phyloP scores from a whole-genome alignment of 805 yeast genomes.

The Ogataea thermomethanolica region DNA sequence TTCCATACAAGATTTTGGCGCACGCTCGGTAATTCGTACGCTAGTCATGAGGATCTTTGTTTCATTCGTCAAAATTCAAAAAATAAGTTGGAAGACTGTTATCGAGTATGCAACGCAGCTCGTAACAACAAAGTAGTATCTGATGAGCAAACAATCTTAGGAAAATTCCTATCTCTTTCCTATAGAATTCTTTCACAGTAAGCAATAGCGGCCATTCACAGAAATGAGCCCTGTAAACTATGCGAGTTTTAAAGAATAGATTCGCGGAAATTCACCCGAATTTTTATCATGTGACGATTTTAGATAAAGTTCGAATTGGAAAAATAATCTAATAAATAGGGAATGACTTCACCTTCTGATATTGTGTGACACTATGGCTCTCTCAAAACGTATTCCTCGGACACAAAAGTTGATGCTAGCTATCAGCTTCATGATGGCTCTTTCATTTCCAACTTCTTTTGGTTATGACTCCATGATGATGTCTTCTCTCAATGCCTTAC shows the following conservation, averaged over 20 bases:
- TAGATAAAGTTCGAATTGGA: too few relatives aligned
- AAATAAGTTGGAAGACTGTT: too few relatives aligned
- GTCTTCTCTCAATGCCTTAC: slow-evolving; percentile 16
- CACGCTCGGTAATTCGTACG: slow-evolving; percentile 6
- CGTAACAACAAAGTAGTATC: too few relatives aligned
- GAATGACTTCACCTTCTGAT: neutral
- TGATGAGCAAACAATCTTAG: too few relatives aligned
- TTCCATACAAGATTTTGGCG: slow-evolving; percentile 4
- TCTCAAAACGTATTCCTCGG: neutral
- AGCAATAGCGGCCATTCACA: too few relatives aligned
- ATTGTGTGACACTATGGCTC: neutral
- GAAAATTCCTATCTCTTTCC: too few relatives aligned
- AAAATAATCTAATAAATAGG: neutral
- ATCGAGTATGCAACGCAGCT: too few relatives aligned
- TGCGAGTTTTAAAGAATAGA: too few relatives aligned
- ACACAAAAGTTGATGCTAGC: slow-evolving; percentile 1
- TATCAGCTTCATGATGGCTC: slow-evolving; percentile 7
- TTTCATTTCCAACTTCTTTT: slow-evolving; percentile 6
- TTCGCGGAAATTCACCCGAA: neutral
- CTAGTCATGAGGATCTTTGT: neutral
- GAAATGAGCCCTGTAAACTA: too few relatives aligned
- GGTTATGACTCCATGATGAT: slow-evolving; percentile 31
- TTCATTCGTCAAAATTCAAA: neutral
- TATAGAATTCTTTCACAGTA: too few relatives aligned
- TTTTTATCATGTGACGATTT: neutral